phyloP scores from a whole-genome alignment of 1,139 yeast genomes.

The Geotrichum phurueaensis region DNA sequence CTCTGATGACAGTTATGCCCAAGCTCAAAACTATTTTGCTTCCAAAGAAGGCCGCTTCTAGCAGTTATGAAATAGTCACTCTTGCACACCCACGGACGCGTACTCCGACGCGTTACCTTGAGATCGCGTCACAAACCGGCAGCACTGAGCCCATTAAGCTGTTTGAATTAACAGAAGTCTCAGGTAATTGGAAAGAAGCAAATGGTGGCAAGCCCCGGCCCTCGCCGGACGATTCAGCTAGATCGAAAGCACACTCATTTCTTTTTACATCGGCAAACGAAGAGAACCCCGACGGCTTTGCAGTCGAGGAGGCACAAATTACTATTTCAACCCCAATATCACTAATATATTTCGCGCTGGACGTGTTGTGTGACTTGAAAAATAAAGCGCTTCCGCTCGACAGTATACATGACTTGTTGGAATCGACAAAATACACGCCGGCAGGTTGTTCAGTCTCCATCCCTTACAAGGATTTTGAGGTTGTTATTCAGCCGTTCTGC shows the following conservation, averaged over 20 bases:
- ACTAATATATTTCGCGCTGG: conserved; percentile 31
- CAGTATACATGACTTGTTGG: conserved; percentile 30
- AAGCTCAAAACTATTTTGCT: background rate
- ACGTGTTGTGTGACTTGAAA: conserved; percentile 23
- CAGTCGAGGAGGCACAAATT: conserved; percentile 26
- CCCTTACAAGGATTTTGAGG: conserved; percentile 2
- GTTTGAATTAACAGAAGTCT: conserved; percentile 11
- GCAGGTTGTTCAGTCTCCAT: conserved; percentile 5
- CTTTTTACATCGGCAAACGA: background rate
- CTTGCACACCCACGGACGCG: conserved; percentile 14
- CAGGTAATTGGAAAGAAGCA: background rate
- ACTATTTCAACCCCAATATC: conserved; percentile 33
- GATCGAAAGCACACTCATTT: conserved; percentile 8
- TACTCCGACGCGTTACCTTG: conserved; percentile 9
- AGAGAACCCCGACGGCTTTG: conserved; percentile 7
- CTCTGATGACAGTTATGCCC: background rate
- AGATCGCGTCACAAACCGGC: background rate
- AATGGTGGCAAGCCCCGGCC: conserved; percentile 10
- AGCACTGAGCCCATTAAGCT: background rate
- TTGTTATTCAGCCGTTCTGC: conserved; percentile 2
- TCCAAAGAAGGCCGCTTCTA: background rate
- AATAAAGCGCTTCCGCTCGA: conserved; percentile 29
- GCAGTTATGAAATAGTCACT: background rate
- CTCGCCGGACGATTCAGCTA: conserved; percentile 3
- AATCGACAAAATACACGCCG: conserved; percentile 9